phyloP scores from a whole-genome alignment of 306 rosid species.

The Erythrophleum fordii region DNA sequence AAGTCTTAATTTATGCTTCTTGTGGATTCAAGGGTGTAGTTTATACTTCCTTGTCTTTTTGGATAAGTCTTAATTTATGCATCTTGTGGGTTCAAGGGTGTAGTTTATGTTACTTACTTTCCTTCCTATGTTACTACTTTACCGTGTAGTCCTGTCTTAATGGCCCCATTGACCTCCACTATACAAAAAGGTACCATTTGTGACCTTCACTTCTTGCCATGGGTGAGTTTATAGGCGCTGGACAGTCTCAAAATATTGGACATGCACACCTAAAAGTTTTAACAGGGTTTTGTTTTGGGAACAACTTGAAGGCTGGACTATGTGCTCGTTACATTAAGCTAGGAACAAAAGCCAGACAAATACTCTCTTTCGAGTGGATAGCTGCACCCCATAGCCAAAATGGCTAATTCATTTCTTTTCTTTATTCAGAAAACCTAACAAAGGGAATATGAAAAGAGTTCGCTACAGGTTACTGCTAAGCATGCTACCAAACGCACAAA shows the following conservation, averaged over 20 bases:
- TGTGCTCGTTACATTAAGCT: background rate
- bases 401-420: no score
- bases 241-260: background rate
- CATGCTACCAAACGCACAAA: no score
- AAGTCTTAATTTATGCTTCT: background rate
- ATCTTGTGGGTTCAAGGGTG: background rate
- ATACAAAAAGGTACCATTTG: background rate
- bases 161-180: constrained; percentile 9
- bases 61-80: background rate
- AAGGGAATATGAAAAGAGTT: no score
- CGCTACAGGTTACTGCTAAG: no score
- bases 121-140: background rate
- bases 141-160: background rate
- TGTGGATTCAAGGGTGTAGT: background rate
- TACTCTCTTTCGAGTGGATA: no score
- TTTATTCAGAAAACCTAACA: no score
- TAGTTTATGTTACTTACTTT: background rate
- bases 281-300: background rate
- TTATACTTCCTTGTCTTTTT: background rate
- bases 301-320: background rate
- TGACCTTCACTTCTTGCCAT: background rate
- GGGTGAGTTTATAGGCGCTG: background rate
- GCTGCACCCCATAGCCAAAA: no score
- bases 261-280: background rate
- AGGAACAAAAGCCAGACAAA: no score